phyloP scores from a whole-genome alignment of 176 grass and related monocot species.

The Pontederia paniculata region DNA sequence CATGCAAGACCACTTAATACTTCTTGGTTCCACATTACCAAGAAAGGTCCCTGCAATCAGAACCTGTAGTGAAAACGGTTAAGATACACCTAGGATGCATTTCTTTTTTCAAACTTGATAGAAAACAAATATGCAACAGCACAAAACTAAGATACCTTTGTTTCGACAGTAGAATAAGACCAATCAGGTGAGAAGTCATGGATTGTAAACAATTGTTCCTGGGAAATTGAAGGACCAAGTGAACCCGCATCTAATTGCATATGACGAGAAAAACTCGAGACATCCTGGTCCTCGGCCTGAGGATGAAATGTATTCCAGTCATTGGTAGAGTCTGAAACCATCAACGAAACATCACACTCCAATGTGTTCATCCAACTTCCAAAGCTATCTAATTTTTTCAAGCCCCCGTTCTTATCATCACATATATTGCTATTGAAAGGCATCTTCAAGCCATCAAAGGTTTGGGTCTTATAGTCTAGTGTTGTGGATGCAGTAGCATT shows the following conservation, averaged over 20 bases:
- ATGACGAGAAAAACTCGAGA: constrained; percentile 38
- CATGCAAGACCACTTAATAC: constrained; percentile 87
- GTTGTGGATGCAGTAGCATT: neutral
- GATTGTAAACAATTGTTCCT: constrained; percentile 84
- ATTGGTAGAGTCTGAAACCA: constrained; percentile 52
- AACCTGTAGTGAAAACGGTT: constrained; percentile 29
- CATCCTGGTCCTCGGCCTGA: constrained; percentile 32
- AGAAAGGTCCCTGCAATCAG: constrained; percentile 56
- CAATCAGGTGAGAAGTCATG: constrained; percentile 67
- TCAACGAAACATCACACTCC: constrained; percentile 55
- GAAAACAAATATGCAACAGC: neutral
- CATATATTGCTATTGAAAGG: neutral
- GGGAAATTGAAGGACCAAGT: constrained; percentile 55
- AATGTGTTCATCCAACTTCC: constrained; percentile 93
- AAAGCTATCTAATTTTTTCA: constrained; percentile 91
- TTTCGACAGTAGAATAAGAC: constrained; percentile 48
- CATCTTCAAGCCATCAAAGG: constrained; percentile 8
- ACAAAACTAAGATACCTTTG: constrained; percentile 40
- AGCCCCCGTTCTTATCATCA: constrained; percentile 20
- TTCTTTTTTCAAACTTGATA: neutral
- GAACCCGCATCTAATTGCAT: constrained; percentile 58
- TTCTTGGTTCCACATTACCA: constrained; percentile 28
- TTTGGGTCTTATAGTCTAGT: constrained; percentile 5
- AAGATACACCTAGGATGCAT: constrained; percentile 1
- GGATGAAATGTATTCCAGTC: constrained; percentile 66